Conservation (phyloP, 331 rosid species). For the Arachis monticola region DNA sequence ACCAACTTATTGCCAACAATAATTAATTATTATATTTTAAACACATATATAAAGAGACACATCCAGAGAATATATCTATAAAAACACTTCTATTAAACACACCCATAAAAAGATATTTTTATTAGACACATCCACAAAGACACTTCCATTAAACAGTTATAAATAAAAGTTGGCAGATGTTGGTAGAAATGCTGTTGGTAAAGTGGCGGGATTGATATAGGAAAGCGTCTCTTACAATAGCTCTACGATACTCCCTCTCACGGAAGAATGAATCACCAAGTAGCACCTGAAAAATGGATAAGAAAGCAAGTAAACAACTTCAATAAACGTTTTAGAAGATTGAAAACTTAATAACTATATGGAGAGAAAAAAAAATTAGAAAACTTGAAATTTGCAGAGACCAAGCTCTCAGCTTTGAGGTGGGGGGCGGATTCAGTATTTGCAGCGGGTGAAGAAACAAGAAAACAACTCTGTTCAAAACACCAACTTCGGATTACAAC, state of each 20-base stretch:
- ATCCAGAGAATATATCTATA: no score
- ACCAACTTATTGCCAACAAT: background rate
- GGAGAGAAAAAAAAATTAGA: background rate
- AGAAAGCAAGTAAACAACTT: background rate
- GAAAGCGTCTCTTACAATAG: slow-evolving; percentile 71
- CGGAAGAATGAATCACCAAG: slow-evolving; percentile 81
- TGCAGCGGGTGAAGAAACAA: slow-evolving; percentile 91
- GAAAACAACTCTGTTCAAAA: slow-evolving; percentile 74
- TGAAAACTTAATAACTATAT: slow-evolving; percentile 5
- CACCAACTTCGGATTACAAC: slow-evolving; percentile 25
- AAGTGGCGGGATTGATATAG: background rate
- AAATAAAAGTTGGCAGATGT: no score
- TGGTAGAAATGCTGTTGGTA: no score
- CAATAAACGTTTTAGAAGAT: background rate
- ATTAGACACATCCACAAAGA: no score
- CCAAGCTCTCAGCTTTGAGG: slow-evolving; percentile 93
- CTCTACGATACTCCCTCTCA: slow-evolving; percentile 86
- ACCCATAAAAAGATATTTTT: no score
- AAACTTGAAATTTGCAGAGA: slow-evolving; percentile 38
- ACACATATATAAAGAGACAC: no score
- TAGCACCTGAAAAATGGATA: slow-evolving; percentile 58
- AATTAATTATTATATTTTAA: no score
- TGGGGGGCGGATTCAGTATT: slow-evolving; percentile 76
- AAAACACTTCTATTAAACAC: no score
- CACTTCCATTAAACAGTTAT: no score